Evolutionary conservation across 345 rosid genomes (phyloP), one percentile per base, ranked within the genome.

Genomic region (Geranium rotundifolium): DNA sequence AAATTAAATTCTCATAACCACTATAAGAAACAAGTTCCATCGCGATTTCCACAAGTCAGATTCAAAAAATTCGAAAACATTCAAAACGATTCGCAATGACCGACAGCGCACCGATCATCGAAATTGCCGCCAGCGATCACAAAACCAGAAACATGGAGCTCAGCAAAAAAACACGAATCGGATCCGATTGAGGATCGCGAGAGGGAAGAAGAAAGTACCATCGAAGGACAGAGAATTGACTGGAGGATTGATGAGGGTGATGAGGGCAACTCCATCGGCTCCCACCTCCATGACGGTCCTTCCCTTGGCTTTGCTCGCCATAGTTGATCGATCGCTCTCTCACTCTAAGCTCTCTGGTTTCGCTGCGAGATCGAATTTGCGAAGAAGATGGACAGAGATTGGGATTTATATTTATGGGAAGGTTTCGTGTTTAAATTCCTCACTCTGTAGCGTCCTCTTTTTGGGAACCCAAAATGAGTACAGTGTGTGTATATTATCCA

Each of bases 151-250:
- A 14, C 14, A 46, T 1, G 3, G 0, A 3, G 14, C 0, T 46
- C 16, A 46, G 52, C 14, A 2, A 14, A 2, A 14, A 46, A 19
- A 37, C 23, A 18, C n/a, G 9, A 49, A 17, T 7, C 0, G 18
- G 37, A 64, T 67, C 1, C 46, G 50, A 46, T 41, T 31, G 19
- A 46, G 37, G 52, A 37, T 23, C 13, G 4, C 4, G 17, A 29
- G 34, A 6, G 58, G 29, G 20, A n/a, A 2, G 10, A 14, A 41
- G 61, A 5, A 56, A 23, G 29, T 79, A 91, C 98, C 90, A 67
- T 92, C 93, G 7, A 74, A 72, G 1, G 95, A 85, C 30, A 92
- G 96, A 55, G 98, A 79, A 77, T 92, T 92, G 71, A 92, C 92
- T 6, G 98, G 95, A 72, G 95, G 96, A 49, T 89, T 79, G 77